Evolutionary conservation across 805 yeast genomes (phyloP).

Genomic region (Pichia sporocuriosa): DNA sequence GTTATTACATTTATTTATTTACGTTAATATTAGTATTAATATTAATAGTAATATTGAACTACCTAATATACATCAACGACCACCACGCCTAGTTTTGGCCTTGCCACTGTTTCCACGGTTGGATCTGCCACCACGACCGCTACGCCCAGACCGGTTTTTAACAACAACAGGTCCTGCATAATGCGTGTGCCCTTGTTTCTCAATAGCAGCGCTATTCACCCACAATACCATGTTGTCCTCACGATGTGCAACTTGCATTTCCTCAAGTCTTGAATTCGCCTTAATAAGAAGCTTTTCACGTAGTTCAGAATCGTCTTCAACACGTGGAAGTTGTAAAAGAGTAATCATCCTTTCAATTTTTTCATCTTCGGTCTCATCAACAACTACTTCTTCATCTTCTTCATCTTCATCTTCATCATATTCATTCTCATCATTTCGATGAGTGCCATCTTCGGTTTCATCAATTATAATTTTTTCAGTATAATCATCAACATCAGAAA

Average conservation of each 20-base stretch:
- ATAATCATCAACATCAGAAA: not conserved
- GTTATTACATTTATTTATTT: too few relatives aligned
- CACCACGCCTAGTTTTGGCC: not conserved
- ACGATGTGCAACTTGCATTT: conserved; percentile 17
- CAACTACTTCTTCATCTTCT: conserved; percentile 24
- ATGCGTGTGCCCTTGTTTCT: conserved; percentile 42
- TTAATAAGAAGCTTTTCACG: not conserved
- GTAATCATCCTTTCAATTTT: conserved; percentile 17
- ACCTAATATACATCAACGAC: not conserved
- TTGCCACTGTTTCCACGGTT: not conserved
- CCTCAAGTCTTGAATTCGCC: conserved; percentile 26
- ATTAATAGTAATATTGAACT: not conserved
- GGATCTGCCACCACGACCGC: conserved; percentile 5
- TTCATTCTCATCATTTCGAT: too few relatives aligned
- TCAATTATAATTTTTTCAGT: conserved; percentile 24
- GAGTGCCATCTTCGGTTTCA: not conserved
- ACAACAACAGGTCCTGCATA: conserved; percentile 42
- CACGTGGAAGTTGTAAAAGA: conserved; percentile 11
- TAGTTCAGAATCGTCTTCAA: not conserved
- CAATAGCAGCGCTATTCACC: conserved; percentile 55
- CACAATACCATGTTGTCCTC: conserved; percentile 29
- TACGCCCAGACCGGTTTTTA: conserved; percentile 11
- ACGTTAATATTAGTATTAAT: too few relatives aligned
- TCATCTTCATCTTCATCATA: not conserved
- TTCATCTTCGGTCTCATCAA: not conserved